A percentile compares a stretch with the other conserved stretches of the same genome.
phyloP scores from a whole-genome alignment of 2,329 filamentous ascomycete species.

The Dothidotthia symphoricarpi region DNA sequence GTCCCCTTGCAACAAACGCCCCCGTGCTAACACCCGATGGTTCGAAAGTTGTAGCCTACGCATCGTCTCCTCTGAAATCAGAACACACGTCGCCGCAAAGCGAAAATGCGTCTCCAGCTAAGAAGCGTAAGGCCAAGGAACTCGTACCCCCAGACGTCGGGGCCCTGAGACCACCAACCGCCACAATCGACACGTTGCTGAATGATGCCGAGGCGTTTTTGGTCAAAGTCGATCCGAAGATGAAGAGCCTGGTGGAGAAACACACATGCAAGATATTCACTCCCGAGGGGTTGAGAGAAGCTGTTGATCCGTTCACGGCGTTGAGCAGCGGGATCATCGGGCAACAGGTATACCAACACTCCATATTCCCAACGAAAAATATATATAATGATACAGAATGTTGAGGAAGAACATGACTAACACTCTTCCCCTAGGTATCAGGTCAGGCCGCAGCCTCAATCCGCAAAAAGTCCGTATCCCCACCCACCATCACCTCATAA shows the following conservation, averaged over 20 bases:
- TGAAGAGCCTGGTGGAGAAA: conserved; percentile 69
- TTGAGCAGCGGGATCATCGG: conserved; percentile 87
- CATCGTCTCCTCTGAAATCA: conserved; percentile 41
- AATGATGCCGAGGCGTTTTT: conserved; percentile 74
- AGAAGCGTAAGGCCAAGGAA: conserved; percentile 45
- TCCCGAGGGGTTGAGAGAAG: conserved; percentile 75
- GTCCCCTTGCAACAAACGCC: conserved; percentile 66
- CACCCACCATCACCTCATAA: conserved; percentile 46
- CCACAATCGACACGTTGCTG: conserved; percentile 70
- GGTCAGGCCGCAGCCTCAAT: conserved; percentile 88
- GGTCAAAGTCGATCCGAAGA: conserved; percentile 67
- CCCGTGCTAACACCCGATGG: conserved; percentile 69
- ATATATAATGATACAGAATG: no score
- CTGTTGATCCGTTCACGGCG: conserved; percentile 82
- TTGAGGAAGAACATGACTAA: no score
- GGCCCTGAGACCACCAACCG: conserved; percentile 39
- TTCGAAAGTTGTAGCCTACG: conserved; percentile 57
- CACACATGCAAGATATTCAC: conserved; percentile 79
- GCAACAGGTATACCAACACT: conserved; percentile 60
- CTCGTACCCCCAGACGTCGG: conserved; percentile 40
- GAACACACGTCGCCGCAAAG: no score
- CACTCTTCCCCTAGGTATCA: conserved; percentile 58
- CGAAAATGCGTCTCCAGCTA: conserved; percentile 32
- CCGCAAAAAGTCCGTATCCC: conserved; percentile 60
- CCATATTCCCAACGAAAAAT: no score